A percentile compares a stretch with the other conserved stretches of the same genome.
Evolutionary conservation across 257 asterid species (phyloP).

Genomic region (Przewalskia tangutica): DNA sequence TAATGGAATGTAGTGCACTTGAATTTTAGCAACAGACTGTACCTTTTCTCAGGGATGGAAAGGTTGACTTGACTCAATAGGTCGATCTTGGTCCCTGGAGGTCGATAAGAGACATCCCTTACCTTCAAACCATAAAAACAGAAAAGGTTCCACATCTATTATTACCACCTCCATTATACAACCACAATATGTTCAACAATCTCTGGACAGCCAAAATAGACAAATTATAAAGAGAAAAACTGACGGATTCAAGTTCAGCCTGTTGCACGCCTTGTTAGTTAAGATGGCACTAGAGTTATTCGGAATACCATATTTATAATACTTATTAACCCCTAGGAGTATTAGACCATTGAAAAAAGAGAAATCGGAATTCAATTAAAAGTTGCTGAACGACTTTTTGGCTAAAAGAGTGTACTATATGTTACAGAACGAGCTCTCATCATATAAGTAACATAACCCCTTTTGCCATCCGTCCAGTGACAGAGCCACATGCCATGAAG

Average conservation of each 20-base stretch:
- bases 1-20: not conserved
- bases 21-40: not conserved
- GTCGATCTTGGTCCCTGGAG: slow-evolving; percentile 76
- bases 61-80: slow-evolving; percentile 56
- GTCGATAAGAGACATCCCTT: slow-evolving; percentile 55
- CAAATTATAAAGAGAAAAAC: not conserved
- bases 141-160: not conserved
- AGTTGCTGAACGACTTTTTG: not conserved
- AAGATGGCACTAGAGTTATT: not conserved
- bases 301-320: not conserved
- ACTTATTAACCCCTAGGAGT: not conserved
- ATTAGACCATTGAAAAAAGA: not conserved
- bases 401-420: not conserved
- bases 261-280: not conserved
- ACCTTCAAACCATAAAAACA: slow-evolving; percentile 27
- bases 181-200: not conserved
- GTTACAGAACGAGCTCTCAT: not conserved
- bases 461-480: not conserved
- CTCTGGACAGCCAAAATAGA: not conserved
- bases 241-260: not conserved
- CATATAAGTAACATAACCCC: not conserved
- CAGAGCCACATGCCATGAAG: not conserved
- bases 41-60: slow-evolving; percentile 82
- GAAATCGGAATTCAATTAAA: not conserved
- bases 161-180: not conserved